These are phyloP conservation scores for Conoideocrella luteorostrata DNA, from an alignment of 2,329 filamentous ascomycete genomes.

Conservation along the genomic window DNA sequence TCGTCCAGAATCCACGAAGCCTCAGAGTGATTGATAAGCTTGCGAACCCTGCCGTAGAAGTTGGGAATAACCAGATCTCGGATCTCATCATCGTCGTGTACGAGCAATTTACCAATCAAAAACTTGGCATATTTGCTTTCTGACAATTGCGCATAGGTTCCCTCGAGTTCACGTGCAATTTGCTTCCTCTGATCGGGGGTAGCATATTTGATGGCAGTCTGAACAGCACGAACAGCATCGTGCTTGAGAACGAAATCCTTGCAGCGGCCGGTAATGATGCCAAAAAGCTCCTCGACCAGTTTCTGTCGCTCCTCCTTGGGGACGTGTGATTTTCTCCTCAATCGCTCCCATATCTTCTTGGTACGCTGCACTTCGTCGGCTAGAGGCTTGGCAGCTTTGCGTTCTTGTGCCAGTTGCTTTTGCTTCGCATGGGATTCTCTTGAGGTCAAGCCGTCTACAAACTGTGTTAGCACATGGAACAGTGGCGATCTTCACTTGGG, in stretches of 20 bases:
- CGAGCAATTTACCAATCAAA: slow-evolving; percentile 87
- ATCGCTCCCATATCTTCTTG: slow-evolving; percentile 95
- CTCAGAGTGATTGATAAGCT: slow-evolving; percentile 92
- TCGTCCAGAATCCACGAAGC: slow-evolving; percentile 97
- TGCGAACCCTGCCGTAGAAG: slow-evolving; percentile 89
- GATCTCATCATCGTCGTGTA: slow-evolving; percentile 84
- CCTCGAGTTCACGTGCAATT: slow-evolving; percentile 81
- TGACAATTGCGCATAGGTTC: slow-evolving; percentile 75
- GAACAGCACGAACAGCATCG: slow-evolving; percentile 91
- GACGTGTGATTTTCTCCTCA: slow-evolving; percentile 90
- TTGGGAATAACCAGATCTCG: slow-evolving; percentile 85
- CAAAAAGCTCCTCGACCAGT: slow-evolving; percentile 83
- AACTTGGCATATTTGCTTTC: slow-evolving; percentile 98
- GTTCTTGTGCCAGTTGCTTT: slow-evolving; percentile 78
- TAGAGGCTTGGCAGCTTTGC: slow-evolving; percentile 87
- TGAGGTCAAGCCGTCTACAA: slow-evolving; percentile 41
- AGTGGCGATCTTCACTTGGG: background rate
- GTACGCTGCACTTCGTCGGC: slow-evolving; percentile 81
- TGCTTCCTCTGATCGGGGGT: slow-evolving; percentile 75
- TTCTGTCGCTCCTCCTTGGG: slow-evolving; percentile 81
- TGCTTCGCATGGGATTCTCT: slow-evolving; percentile 91
- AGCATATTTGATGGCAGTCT: slow-evolving; percentile 95
- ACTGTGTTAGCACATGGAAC: background rate
- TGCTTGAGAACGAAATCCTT: slow-evolving; percentile 98
- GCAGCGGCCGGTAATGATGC: slow-evolving; percentile 83